Conservation (phyloP, 257 asterid species). For the Solanum megistacrolobum region DNA sequence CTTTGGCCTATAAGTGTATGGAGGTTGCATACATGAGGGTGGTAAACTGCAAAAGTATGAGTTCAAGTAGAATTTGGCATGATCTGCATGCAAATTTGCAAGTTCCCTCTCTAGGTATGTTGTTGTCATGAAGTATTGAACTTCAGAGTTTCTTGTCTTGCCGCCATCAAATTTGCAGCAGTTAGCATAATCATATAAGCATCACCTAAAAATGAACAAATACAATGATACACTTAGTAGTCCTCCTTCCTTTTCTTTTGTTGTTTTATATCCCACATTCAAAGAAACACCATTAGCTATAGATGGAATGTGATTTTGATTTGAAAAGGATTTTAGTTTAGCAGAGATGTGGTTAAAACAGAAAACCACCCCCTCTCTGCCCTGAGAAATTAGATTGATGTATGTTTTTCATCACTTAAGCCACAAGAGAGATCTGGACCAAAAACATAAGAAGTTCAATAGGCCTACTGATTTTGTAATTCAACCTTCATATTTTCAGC, state of each 20-base stretch:
- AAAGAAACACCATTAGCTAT: neutral
- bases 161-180: neutral
- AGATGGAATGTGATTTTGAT: neutral
- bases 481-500: neutral
- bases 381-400: neutral
- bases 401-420: neutral
- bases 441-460: neutral
- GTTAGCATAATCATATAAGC: neutral
- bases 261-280: neutral
- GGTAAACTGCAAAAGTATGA: constrained; percentile 57
- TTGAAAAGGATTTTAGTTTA: neutral
- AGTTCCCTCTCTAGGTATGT: constrained; percentile 63
- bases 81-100: constrained; percentile 69
- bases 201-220: neutral
- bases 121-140: neutral
- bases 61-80: constrained; percentile 38
- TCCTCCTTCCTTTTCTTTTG: neutral
- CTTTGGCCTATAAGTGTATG: constrained; percentile 83
- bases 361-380: neutral
- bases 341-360: neutral
- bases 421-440: neutral
- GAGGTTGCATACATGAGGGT: constrained; percentile 83
- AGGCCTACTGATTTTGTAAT: neutral
- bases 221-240: neutral
- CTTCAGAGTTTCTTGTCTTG: neutral